Evolutionary conservation across 768 basidiomycete genomes (phyloP).

Genomic region (Leccinum sublutescens): DNA sequence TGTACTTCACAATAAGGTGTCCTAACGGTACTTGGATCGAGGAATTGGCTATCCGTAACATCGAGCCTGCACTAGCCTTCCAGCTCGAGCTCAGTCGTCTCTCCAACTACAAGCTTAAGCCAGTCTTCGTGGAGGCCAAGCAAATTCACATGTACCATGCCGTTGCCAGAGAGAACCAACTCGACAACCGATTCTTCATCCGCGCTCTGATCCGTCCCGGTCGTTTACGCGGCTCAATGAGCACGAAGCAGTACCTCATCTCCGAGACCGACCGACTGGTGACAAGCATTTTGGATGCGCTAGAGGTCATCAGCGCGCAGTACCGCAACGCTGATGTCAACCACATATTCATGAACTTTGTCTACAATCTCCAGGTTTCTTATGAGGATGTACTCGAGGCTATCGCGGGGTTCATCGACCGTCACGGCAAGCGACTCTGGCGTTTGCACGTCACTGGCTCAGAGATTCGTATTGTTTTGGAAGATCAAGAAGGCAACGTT

Average conservation of each 20-base stretch:
- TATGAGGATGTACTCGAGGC: constrained; percentile 97
- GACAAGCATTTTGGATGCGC: constrained; percentile 88
- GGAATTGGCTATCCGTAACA: constrained; percentile 95
- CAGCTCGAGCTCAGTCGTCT: constrained; percentile 96
- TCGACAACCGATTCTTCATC: constrained; percentile 98
- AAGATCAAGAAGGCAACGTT: constrained; percentile 92
- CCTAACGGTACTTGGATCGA: constrained; percentile 78
- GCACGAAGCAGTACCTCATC: constrained; percentile 95
- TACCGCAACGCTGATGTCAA: constrained; percentile 95
- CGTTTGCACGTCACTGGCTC: constrained; percentile 96
- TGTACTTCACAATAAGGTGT: constrained; percentile 89
- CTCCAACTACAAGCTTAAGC: constrained; percentile 94
- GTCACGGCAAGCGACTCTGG: constrained; percentile 98
- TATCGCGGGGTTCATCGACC: constrained; percentile 98
- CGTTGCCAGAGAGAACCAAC: constrained; percentile 90
- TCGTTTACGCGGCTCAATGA: constrained; percentile 88
- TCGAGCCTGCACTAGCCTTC: constrained; percentile 97
- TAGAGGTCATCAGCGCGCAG: constrained; percentile 90
- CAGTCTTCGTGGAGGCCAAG: constrained; percentile 95
- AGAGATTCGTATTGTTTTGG: constrained; percentile 92
- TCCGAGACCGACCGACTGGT: constrained; percentile 98
- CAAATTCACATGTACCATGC: constrained; percentile 99
- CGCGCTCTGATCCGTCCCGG: constrained; percentile 96
- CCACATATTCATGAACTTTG: constrained; percentile 98
- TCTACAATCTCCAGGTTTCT: constrained; percentile 92